Evolutionary conservation across 805 yeast species (phyloP).

Genomic region (Yueomyces sinensis): DNA sequence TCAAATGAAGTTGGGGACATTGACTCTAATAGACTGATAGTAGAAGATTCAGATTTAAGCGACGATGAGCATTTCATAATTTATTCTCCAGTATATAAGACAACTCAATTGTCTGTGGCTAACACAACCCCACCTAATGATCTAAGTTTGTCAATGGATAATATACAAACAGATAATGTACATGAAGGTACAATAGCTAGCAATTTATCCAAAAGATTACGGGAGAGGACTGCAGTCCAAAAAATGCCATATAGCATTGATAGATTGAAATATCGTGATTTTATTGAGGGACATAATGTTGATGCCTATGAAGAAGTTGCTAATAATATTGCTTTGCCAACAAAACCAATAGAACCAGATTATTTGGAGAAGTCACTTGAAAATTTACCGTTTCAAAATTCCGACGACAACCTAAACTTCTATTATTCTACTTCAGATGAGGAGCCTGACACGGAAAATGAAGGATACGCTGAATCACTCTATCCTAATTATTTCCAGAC

Average conservation of each 20-base stretch:
- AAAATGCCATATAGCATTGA: constrained; percentile 24
- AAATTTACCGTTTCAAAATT: background rate
- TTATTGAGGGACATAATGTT: constrained; percentile 19
- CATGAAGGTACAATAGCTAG: too few species aligned
- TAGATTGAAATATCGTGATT: constrained; percentile 19
- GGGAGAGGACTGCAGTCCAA: constrained; percentile 24
- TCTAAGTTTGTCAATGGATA: too few species aligned
- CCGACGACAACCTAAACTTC: background rate
- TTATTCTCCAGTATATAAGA: too few species aligned
- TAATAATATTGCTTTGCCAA: constrained; percentile 10
- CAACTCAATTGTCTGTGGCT: too few species aligned
- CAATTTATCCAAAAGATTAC: too few species aligned
- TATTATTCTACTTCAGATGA: background rate
- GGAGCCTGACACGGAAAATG: background rate
- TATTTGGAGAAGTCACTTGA: background rate
- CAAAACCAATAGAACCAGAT: constrained; percentile 1
- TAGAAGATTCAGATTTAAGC: background rate
- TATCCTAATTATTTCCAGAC: too few species aligned
- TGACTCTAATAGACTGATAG: too few species aligned
- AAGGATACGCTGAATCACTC: too few species aligned
- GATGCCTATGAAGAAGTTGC: constrained; percentile 14
- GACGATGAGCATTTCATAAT: background rate
- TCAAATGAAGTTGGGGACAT: too few species aligned
- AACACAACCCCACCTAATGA: too few species aligned
- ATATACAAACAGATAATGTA: too few species aligned